These are phyloP conservation scores for Hanseniaspora lachancei DNA, from an alignment of 805 yeast genomes.

Conservation along the genomic window DNA sequence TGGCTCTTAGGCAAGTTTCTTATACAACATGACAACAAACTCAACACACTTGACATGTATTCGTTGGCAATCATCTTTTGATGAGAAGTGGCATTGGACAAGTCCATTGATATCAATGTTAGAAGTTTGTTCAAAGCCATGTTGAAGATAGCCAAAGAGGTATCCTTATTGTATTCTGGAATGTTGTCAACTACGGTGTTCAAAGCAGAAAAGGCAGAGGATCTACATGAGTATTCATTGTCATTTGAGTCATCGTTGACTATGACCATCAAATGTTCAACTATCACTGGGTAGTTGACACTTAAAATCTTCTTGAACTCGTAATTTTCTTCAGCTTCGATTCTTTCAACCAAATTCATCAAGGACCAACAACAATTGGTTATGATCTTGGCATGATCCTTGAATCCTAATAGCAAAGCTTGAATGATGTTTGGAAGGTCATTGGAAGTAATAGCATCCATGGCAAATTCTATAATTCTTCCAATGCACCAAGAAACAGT, in stretches of 20 bases:
- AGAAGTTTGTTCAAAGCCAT: constrained; percentile 64
- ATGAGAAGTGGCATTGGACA: constrained; percentile 51
- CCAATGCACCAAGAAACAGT: constrained; percentile 99
- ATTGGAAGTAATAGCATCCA: constrained; percentile 58
- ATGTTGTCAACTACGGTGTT: constrained; percentile 68
- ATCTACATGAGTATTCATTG: constrained; percentile 77
- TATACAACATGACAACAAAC: constrained; percentile 68
- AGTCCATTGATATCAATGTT: constrained; percentile 47
- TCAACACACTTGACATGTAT: constrained; percentile 66
- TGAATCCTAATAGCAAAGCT: constrained; percentile 68
- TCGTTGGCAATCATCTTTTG: constrained; percentile 73
- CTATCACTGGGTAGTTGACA: constrained; percentile 11
- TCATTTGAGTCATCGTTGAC: constrained; percentile 28
- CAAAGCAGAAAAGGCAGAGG: constrained; percentile 93
- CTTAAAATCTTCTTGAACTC: constrained; percentile 34
- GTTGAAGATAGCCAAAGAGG: constrained; percentile 60
- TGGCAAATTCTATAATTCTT: constrained; percentile 77
- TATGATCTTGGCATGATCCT: constrained; percentile 82
- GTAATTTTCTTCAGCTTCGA: constrained; percentile 33
- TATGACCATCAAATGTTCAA: constrained; percentile 12
- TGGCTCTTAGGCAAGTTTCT: constrained; percentile 62
- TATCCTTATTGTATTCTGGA: constrained; percentile 53
- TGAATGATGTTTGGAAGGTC: constrained; percentile 54
- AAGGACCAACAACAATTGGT: constrained; percentile 98
- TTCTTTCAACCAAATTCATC: constrained; percentile 72